phyloP scores from a whole-genome alignment of 371 early-diverging fungal genomes.

The Furculomyces boomerangus region DNA sequence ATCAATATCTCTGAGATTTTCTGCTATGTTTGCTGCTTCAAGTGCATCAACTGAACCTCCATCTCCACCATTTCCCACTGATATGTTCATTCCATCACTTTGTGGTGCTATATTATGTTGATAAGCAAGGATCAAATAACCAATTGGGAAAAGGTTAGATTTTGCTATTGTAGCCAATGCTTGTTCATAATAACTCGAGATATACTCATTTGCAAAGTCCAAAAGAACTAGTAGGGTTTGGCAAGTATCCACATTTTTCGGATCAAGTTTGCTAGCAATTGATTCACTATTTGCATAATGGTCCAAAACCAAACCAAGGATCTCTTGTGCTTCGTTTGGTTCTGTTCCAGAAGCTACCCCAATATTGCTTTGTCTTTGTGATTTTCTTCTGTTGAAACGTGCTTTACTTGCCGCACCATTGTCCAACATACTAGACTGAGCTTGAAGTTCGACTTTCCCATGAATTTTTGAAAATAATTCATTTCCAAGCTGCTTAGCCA shows the following conservation, averaged over 20 bases:
- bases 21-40: slow-evolving; percentile 34
- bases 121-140: not conserved
- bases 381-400: not conserved
- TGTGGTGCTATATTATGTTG: not conserved
- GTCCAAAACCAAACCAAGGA: slow-evolving; percentile 26
- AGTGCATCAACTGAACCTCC: slow-evolving; percentile 24
- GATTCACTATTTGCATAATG: slow-evolving; percentile 30
- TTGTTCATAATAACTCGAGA: slow-evolving; percentile 27
- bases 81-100: not conserved
- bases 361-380: not conserved
- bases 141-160: slow-evolving; percentile 40
- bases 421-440: not conserved
- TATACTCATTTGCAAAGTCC: slow-evolving; percentile 31
- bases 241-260: slow-evolving; percentile 28
- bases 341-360: not conserved
- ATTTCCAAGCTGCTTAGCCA: slow-evolving; percentile 59
- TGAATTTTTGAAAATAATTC: slow-evolving; percentile 11
- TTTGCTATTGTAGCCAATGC: slow-evolving; percentile 30
- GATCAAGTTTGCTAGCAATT: slow-evolving; percentile 22
- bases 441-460: slow-evolving; percentile 1
- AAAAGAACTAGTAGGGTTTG: slow-evolving; percentile 31
- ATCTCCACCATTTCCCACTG: not conserved
- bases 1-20: slow-evolving; percentile 39
- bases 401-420: not conserved
- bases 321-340: slow-evolving; percentile 19